A percentile compares a stretch with the other conserved stretches of the same genome.
Evolutionary conservation across 176 grass and related monocot genomes (phyloP).

Genomic region (Guadua angustifolia): DNA sequence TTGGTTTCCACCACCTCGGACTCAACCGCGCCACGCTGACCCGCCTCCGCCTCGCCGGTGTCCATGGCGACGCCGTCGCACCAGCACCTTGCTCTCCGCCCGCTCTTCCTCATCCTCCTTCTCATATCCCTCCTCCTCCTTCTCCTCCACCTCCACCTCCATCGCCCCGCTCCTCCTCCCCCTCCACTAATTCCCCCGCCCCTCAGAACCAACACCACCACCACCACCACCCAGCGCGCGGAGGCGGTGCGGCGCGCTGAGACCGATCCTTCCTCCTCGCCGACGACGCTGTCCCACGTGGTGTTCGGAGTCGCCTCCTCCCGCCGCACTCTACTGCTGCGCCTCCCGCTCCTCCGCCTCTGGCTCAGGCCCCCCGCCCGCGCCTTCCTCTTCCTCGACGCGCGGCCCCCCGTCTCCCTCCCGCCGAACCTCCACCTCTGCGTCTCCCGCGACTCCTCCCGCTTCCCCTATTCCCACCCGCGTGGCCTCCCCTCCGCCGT

Average conservation of each 20-base stretch:
- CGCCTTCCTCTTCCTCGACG: constrained; percentile 75
- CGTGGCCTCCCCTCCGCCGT: constrained; percentile 75
- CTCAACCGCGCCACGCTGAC: not conserved
- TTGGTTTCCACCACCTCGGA: not conserved
- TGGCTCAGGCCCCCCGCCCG: constrained; percentile 64
- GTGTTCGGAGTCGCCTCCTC: constrained; percentile 84
- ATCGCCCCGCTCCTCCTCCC: constrained; percentile 1
- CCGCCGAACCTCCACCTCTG: constrained; percentile 41
- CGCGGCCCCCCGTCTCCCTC: not conserved
- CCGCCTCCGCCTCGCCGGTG: not conserved
- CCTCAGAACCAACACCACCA: not conserved
- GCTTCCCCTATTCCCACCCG: constrained; percentile 77
- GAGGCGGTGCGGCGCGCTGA: not conserved
- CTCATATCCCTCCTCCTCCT: constrained; percentile 42
- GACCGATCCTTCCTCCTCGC: not conserved
- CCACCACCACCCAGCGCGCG: not conserved
- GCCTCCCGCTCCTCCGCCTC: constrained; percentile 63
- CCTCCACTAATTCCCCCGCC: constrained; percentile 21
- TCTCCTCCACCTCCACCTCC: constrained; percentile 37
- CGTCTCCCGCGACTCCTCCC: constrained; percentile 63
- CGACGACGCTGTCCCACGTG: constrained; percentile 61
- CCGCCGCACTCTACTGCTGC: constrained; percentile 50
- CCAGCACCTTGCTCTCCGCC: constrained; percentile 17
- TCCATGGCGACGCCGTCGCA: constrained; percentile 48
- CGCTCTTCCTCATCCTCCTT: not conserved